Evolutionary conservation across 108 stramenopile genomes (phyloP).

Genomic region (Fistulifera pelliculosa): DNA sequence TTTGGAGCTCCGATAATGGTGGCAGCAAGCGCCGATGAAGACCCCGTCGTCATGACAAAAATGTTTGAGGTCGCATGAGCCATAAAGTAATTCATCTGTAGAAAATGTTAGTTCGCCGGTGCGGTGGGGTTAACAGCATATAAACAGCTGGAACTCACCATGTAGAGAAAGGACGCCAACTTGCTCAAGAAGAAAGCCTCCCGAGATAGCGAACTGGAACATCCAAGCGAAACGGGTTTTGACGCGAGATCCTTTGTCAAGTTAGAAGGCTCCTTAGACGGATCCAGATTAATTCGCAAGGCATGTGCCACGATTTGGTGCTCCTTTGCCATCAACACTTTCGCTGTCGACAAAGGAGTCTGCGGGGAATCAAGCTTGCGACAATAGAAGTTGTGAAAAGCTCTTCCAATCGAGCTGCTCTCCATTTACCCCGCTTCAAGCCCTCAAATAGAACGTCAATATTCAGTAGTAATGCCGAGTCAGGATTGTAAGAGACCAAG

Average conservation of each 20-base stretch:
- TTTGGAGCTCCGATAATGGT: constrained; percentile 54
- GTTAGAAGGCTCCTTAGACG: not conserved
- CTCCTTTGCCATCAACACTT: not conserved
- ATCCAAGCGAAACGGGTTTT: too few relatives aligned
- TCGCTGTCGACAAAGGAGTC: not conserved
- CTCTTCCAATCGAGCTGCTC: constrained; percentile 7
- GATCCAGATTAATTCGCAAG: too few relatives aligned
- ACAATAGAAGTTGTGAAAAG: not conserved
- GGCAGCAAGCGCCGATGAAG: constrained; percentile 34
- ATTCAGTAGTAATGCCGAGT: constrained; percentile 45
- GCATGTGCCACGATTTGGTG: not conserved
- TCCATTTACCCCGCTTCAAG: constrained; percentile 27
- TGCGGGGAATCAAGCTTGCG: not conserved
- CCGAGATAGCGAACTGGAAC: too few relatives aligned
- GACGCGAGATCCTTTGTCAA: not conserved
- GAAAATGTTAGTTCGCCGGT: not conserved
- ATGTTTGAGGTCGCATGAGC: constrained; percentile 52
- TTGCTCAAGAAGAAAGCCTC: constrained; percentile 12
- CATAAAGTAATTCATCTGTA: constrained; percentile 65
- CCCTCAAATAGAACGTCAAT: constrained; percentile 34
- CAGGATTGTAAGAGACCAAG: constrained; percentile 61
- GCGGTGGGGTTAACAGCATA: not conserved
- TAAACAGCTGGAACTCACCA: constrained; percentile 13
- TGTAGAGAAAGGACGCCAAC: constrained; percentile 18
- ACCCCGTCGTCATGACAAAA: constrained; percentile 31